phyloP scores from a whole-genome alignment of 371 early-diverging fungal genomes.

The Actinomortierella ambigua region DNA sequence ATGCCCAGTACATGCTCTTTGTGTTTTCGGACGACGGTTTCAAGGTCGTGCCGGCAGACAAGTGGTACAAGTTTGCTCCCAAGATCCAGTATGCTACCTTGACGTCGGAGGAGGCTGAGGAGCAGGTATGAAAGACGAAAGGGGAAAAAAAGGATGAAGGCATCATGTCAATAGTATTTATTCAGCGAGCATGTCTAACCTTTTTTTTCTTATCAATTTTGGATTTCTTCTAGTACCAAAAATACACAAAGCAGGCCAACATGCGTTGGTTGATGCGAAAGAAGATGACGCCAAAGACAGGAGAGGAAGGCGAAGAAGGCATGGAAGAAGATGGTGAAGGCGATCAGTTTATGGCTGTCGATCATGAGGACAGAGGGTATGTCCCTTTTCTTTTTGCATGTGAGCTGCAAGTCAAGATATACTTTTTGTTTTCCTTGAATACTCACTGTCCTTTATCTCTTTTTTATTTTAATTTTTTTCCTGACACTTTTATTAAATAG shows the following conservation, averaged over 20 bases:
- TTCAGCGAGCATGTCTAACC: background rate
- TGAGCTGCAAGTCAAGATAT: background rate
- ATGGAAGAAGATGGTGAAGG: conserved; percentile 37
- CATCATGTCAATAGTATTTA: background rate
- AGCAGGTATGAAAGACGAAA: conserved; percentile 50
- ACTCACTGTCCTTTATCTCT: background rate
- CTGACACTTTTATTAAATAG: conserved; percentile 3
- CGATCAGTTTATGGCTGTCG: conserved; percentile 40
- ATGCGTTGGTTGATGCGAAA: conserved; percentile 80
- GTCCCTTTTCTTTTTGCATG: background rate
- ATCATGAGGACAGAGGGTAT: conserved; percentile 35
- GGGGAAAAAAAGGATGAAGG: too few species aligned
- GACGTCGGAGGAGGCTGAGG: conserved; percentile 93
- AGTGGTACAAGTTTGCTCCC: conserved; percentile 92
- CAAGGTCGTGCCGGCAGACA: conserved; percentile 83
- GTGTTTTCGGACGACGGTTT: conserved; percentile 81
- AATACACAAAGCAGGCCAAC: conserved; percentile 56
- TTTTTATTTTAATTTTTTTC: background rate
- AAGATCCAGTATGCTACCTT: conserved; percentile 82
- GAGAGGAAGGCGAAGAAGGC: conserved; percentile 48
- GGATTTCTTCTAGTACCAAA: conserved; percentile 56
- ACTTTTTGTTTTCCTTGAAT: background rate
- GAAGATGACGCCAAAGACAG: conserved; percentile 45
- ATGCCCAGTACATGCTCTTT: conserved; percentile 81
- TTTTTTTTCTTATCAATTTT: conserved; percentile 5